Evolutionary conservation across 768 basidiomycete species (phyloP), one percentile per base, ranked within the genome.

Genomic region (Leccinum incarnatum): DNA sequence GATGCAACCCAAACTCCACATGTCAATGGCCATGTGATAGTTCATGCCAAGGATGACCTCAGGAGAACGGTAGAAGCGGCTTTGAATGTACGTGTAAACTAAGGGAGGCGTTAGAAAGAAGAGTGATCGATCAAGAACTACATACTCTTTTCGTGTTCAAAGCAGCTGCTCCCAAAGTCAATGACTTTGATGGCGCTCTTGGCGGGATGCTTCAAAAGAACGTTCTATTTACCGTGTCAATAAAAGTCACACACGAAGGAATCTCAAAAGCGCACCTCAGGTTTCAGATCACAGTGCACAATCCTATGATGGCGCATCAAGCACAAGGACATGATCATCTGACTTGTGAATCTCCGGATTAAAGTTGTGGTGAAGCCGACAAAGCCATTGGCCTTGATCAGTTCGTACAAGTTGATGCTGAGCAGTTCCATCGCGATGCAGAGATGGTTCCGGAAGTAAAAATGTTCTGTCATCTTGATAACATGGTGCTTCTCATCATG

Each of bases 41-140:
- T 95, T 97, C 90, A 96, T 93, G 54, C 97, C 97, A 40, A 99
- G 84, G 56, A 99, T 99, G 65, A 99, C 96, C 76, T 99, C 97
- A 3, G 97, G 97, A 19, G 95, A 97, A n/a, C 97, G 93, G 77
- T 99, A 99, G 79, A 99, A 99, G 45, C 97, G 92, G 76, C 94
- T 96, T 74, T 98, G 97, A 63, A 99, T 98, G 70, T 99, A 99
- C 1, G 97, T 99, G 74, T 98, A 99, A 62, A 99, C 97, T 99
- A 62, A 4, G 25, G 46, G 48, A 59, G 46, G 50, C 36, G 53
- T 66, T 32, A 68, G 49, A 62, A 40, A 49, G 17, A 45, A 30
- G 40, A 34, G 4, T 2, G 46, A 46, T 32, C 32, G 9, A 40
- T 40, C 19, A n/a, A 25, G 14, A 47, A 45, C n/a, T 7, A 76